phyloP scores from a whole-genome alignment of 306 rosid genomes.

The Dalbergia cultrata region DNA sequence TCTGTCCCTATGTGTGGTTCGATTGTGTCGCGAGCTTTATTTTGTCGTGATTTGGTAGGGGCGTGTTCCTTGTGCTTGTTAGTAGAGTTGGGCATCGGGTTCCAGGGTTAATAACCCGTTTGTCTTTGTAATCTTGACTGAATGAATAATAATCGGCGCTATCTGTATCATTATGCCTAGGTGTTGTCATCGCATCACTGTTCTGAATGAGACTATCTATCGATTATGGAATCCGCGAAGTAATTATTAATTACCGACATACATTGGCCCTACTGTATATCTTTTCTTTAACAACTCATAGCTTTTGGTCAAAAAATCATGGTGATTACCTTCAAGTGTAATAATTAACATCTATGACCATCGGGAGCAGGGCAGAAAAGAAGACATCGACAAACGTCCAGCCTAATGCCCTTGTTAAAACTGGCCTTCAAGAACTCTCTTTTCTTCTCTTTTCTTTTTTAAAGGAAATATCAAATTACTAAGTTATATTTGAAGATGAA shows the following conservation, averaged over 20 bases:
- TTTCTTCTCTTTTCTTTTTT: no score
- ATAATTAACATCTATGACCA: background rate
- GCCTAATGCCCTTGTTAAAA: background rate
- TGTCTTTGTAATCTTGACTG: background rate
- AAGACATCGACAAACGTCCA: background rate
- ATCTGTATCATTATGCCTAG: background rate
- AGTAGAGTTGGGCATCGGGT: conserved; percentile 26
- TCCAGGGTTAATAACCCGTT: background rate
- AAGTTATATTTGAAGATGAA: no score
- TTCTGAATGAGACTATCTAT: background rate
- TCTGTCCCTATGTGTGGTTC: no score
- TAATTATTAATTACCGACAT: no score
- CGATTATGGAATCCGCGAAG: no score
- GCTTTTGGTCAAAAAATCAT: no score
- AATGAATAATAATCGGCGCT: background rate
- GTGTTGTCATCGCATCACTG: background rate
- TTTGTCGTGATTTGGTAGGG: no score
- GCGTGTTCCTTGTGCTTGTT: no score
- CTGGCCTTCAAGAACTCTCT: no score
- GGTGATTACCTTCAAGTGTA: no score
- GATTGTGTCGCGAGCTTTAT: no score
- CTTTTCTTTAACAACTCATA: background rate
- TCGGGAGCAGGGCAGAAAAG: background rate
- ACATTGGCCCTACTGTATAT: background rate
- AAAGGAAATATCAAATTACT: no score